These are phyloP conservation scores for Diversispora epigaea DNA, from an alignment of 192 early-diverging fungal genomes.

Conservation along the genomic window DNA sequence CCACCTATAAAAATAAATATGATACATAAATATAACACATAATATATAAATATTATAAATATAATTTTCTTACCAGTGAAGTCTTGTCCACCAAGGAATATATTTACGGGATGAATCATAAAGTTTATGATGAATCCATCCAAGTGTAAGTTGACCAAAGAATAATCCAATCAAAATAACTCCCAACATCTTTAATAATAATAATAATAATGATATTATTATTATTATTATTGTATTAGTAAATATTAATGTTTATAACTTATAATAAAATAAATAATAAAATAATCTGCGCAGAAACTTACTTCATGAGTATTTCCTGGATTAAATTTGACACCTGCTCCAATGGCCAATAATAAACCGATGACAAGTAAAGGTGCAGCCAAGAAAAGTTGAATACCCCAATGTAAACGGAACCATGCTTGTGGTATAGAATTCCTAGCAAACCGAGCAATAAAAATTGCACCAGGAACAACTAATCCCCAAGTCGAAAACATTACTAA, in stretches of 20 bases:
- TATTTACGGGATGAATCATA: slow-evolving; percentile 6
- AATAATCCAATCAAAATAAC: slow-evolving; percentile 1
- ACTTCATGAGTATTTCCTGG: not conserved
- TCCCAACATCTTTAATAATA: slow-evolving; percentile 16
- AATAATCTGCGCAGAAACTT: not conserved
- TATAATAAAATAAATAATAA: not conserved
- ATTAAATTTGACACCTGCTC: not conserved
- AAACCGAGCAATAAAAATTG: slow-evolving; percentile 23
- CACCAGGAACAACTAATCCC: not conserved
- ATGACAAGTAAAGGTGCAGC: not conserved
- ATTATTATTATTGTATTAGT: too few species aligned
- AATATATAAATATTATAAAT: not conserved
- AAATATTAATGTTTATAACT: not conserved
- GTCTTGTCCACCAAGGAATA: slow-evolving; percentile 33
- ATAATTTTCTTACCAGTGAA: slow-evolving; percentile 23
- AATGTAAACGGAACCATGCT: slow-evolving; percentile 16
- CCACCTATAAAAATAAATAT: slow-evolving; percentile 22
- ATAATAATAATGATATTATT: not conserved
- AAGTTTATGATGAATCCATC: slow-evolving; percentile 19
- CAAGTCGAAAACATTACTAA: slow-evolving; percentile 17
- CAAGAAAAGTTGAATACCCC: slow-evolving; percentile 10
- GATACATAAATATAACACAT: not conserved
- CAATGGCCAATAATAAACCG: not conserved
- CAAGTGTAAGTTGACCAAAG: slow-evolving; percentile 15
- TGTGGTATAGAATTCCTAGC: not conserved